These are phyloP conservation scores for Eurotiales sp. DNA, from an alignment of 2,329 filamentous ascomycete species.

Conservation along the genomic window DNA sequence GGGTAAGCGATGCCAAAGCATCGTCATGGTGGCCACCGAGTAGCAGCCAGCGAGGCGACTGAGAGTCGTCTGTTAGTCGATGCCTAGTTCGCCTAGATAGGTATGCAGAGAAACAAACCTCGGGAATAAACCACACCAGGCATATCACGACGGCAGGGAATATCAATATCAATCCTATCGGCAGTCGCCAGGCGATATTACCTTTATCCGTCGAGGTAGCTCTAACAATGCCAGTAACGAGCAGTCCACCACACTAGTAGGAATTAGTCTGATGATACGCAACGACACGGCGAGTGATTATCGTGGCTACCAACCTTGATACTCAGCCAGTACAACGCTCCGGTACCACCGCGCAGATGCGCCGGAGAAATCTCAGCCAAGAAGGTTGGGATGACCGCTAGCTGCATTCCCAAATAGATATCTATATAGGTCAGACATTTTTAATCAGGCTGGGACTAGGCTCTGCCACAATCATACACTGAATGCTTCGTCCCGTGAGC, in stretches of 20 bases:
- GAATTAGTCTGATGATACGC: background rate
- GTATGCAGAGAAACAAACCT: constrained; percentile 12
- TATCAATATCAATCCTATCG: constrained; percentile 20
- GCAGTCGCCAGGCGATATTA: constrained; percentile 28
- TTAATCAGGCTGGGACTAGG: background rate
- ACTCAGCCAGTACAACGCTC: constrained; percentile 19
- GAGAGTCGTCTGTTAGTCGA: background rate
- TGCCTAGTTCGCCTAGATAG: background rate
- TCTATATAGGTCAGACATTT: background rate
- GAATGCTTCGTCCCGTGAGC: constrained; percentile 2
- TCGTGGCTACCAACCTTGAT: too few species aligned
- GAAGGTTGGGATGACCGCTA: constrained; percentile 36
- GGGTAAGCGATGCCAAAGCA: background rate
- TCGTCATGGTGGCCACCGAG: background rate
- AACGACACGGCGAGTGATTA: too few species aligned
- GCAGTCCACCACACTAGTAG: constrained; percentile 15
- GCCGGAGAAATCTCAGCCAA: constrained; percentile 23
- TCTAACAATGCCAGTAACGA: constrained; percentile 17
- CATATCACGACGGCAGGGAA: constrained; percentile 20
- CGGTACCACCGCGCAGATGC: constrained; percentile 16
- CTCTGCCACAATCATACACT: background rate
- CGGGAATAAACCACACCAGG: constrained; percentile 27
- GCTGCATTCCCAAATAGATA: constrained; percentile 39
- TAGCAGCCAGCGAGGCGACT: background rate
- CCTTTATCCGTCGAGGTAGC: constrained; percentile 18